A percentile compares a stretch with the other conserved stretches of the same genome.
Evolutionary conservation across 495 filamentous ascomycete genomes (phyloP).

Genomic region (Lasiosphaeria hispida): DNA sequence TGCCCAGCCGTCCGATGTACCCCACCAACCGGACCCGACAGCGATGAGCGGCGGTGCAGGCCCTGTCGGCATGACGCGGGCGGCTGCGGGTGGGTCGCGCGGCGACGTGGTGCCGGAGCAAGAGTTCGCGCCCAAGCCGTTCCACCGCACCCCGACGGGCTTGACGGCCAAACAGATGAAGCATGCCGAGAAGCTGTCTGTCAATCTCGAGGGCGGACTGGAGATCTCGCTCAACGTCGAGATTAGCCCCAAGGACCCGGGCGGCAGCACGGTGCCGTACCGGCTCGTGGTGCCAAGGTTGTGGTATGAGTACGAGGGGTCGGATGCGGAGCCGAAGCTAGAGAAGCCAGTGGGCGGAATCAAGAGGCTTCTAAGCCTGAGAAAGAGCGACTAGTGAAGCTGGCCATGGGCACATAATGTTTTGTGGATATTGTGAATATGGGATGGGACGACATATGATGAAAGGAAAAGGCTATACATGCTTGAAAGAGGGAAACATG

Average conservation of each 20-base stretch:
- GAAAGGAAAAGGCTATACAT: too few relatives aligned
- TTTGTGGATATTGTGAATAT: not conserved
- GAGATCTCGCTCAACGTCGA: conserved; percentile 86
- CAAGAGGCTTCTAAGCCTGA: conserved; percentile 23
- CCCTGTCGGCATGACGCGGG: conserved; percentile 15
- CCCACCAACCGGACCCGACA: not conserved
- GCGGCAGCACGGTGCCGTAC: conserved; percentile 86
- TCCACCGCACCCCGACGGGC: conserved; percentile 72
- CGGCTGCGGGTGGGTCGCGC: conserved; percentile 9
- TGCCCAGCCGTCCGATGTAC: conserved; percentile 20
- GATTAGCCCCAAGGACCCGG: conserved; percentile 76
- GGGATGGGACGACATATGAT: not conserved
- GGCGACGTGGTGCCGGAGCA: conserved; percentile 16
- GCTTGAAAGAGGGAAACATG: too few relatives aligned
- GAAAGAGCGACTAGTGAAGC: conserved; percentile 3
- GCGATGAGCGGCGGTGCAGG: conserved; percentile 20
- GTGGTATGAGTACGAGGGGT: conserved; percentile 48
- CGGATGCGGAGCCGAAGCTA: conserved; percentile 13
- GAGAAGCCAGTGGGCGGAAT: conserved; percentile 13
- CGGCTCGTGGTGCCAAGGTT: conserved; percentile 80
- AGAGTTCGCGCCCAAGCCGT: conserved; percentile 40
- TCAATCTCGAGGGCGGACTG: conserved; percentile 74
- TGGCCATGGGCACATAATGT: too few relatives aligned
- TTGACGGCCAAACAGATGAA: conserved; percentile 59
- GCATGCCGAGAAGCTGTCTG: conserved; percentile 28